phyloP scores from a whole-genome alignment of 2,329 filamentous ascomycete genomes.

The Alternaria hordeiaustralica region DNA sequence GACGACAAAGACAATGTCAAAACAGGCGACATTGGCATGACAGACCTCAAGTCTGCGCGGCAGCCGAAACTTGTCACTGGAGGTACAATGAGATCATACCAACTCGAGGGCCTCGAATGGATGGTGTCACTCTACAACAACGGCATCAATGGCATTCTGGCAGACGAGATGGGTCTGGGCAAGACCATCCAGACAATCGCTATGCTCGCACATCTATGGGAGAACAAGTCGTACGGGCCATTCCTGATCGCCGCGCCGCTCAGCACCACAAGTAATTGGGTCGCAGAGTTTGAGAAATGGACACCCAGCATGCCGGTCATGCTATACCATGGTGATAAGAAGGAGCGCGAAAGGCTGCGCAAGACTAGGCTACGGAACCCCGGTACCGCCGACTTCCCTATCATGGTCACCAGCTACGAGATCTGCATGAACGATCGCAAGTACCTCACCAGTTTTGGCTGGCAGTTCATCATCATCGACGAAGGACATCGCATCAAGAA shows the following conservation, averaged over 20 bases:
- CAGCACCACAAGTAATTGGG: conserved; percentile 94
- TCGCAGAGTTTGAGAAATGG: conserved; percentile 91
- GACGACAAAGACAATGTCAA: conserved; percentile 65
- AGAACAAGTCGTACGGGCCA: conserved; percentile 86
- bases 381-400: conserved; percentile 76
- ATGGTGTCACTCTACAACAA: conserved; percentile 84
- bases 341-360: conserved; percentile 78
- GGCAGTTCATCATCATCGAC: conserved; percentile 98
- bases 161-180: conserved; percentile 92
- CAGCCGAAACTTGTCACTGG: conserved; percentile 86
- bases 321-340: conserved; percentile 86
- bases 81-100: conserved; percentile 92
- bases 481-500: conserved; percentile 98
- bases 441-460: conserved; percentile 80
- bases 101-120: conserved; percentile 94
- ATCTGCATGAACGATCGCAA: conserved; percentile 92
- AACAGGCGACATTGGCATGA: conserved; percentile 66
- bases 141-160: conserved; percentile 87
- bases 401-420: conserved; percentile 94
- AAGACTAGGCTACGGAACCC: conserved; percentile 73
- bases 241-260: conserved; percentile 90
- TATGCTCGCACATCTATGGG: conserved; percentile 83
- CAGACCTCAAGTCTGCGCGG: conserved; percentile 77
- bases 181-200: conserved; percentile 94
- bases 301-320: conserved; percentile 86